phyloP scores from a whole-genome alignment of 768 basidiomycete species.

The Amanita molliuscula region DNA sequence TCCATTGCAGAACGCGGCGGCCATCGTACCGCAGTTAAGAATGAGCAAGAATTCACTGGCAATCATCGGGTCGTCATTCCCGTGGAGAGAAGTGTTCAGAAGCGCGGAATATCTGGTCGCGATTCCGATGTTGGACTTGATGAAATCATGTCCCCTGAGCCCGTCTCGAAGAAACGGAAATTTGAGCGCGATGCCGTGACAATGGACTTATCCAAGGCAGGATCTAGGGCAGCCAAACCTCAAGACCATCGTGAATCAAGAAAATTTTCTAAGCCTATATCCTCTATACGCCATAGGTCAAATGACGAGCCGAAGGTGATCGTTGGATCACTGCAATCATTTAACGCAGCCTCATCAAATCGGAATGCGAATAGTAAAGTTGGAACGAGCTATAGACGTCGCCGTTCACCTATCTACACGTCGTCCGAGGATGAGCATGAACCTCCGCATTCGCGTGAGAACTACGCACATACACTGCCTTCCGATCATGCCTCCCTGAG shows the following conservation, averaged over 20 bases:
- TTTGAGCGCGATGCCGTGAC: not conserved
- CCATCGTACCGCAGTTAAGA: not conserved
- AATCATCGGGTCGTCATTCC: not conserved
- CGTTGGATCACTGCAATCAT: not conserved
- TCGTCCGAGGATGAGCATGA: slow-evolving; percentile 47
- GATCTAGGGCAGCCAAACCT: not conserved
- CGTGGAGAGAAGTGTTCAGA: not conserved
- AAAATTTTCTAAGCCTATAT: not conserved
- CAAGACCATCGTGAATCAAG: not conserved
- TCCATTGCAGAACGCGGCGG: not conserved
- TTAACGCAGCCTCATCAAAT: not conserved
- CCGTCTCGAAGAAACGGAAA: slow-evolving; percentile 2
- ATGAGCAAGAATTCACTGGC: not conserved
- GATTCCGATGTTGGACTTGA: not conserved
- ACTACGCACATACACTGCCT: slow-evolving; percentile 22
- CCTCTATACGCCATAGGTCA: not conserved
- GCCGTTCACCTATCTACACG: not conserved
- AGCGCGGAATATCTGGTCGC: not conserved
- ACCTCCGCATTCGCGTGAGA: slow-evolving; percentile 9
- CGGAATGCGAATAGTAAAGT: slow-evolving; percentile 7
- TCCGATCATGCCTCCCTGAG: slow-evolving; percentile 46
- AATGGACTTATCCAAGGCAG: not conserved
- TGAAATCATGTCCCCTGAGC: not conserved
- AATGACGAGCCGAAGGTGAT: not conserved
- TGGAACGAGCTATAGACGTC: slow-evolving; percentile 7